These are phyloP conservation scores for Brassica juncea DNA, from an alignment of 345 rosid genomes.

Conservation along the genomic window DNA sequence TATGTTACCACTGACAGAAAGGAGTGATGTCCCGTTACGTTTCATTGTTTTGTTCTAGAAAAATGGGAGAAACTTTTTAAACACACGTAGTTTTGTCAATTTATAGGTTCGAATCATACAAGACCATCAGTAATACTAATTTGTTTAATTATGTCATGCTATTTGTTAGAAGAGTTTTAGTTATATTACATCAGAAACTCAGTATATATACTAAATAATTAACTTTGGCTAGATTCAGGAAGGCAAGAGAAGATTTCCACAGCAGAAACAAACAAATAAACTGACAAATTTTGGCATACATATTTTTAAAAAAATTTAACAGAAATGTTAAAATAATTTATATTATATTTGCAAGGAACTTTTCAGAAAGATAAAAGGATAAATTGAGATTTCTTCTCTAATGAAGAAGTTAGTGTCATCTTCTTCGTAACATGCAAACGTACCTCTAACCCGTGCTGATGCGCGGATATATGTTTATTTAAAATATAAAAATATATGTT, in stretches of 20 bases:
- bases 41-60: background rate
- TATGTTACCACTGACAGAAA: background rate
- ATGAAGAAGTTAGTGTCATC: too few species aligned
- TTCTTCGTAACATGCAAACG: too few species aligned
- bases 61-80: background rate
- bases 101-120: background rate
- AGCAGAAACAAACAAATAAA: slow-evolving; percentile 17
- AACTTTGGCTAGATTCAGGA: background rate
- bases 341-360: background rate
- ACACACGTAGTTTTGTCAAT: background rate
- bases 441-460: too few species aligned
- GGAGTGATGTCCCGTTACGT: slow-evolving; percentile 4
- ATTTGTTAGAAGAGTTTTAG: background rate
- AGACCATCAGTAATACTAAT: background rate
- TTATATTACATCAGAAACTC: background rate
- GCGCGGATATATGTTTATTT: too few species aligned
- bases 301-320: background rate
- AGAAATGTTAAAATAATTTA: background rate
- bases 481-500: too few species aligned
- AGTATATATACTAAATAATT: background rate
- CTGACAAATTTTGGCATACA: background rate
- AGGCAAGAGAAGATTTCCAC: slow-evolving; percentile 8
- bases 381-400: slow-evolving; percentile 12
- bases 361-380: background rate
- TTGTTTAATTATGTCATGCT: background rate